phyloP scores from a whole-genome alignment of 1,284 basidiomycete genomes.

The Takashimella tepidaria region DNA sequence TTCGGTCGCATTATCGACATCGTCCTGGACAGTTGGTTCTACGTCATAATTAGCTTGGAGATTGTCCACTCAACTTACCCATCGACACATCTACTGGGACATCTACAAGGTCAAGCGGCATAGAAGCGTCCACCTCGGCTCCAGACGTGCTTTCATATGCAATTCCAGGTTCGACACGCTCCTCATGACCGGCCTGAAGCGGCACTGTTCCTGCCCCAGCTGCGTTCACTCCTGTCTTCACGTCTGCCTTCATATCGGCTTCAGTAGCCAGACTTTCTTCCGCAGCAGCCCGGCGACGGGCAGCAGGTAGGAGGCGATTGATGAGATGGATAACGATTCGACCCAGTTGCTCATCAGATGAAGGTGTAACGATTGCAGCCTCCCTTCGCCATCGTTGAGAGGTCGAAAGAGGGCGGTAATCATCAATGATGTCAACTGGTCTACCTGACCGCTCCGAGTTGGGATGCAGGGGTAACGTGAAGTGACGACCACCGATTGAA shows the following conservation, averaged over 20 bases:
- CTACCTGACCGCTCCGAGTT: neutral
- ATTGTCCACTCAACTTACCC: conserved; percentile 11
- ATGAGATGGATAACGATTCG: conserved; percentile 71
- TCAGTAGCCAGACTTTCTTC: conserved; percentile 44
- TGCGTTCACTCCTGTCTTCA: conserved; percentile 16
- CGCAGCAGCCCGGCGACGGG: conserved; percentile 51
- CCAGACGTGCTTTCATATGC: too few relatives aligned
- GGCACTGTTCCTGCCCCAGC: conserved; percentile 10
- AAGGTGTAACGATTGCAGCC: conserved; percentile 70
- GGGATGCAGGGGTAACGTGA: conserved; percentile 46
- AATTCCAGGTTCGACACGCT: neutral
- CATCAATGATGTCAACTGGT: conserved; percentile 24
- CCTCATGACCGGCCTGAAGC: too few relatives aligned
- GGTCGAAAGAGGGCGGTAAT: conserved; percentile 65
- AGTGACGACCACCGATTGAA: conserved; percentile 35
- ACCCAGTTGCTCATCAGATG: conserved; percentile 66
- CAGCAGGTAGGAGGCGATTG: conserved; percentile 74
- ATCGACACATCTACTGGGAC: conserved; percentile 60
- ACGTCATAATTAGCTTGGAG: neutral
- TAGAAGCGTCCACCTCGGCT: too few relatives aligned
- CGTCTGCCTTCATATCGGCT: conserved; percentile 17
- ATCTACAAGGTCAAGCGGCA: conserved; percentile 54
- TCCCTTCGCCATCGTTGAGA: conserved; percentile 89
- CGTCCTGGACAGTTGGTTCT: neutral
- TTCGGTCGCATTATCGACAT: conserved; percentile 6